Base-by-base conservation (phyloP, 768 basidiomycete genomes). In the Lactifluus hygrophoroides region DNA sequence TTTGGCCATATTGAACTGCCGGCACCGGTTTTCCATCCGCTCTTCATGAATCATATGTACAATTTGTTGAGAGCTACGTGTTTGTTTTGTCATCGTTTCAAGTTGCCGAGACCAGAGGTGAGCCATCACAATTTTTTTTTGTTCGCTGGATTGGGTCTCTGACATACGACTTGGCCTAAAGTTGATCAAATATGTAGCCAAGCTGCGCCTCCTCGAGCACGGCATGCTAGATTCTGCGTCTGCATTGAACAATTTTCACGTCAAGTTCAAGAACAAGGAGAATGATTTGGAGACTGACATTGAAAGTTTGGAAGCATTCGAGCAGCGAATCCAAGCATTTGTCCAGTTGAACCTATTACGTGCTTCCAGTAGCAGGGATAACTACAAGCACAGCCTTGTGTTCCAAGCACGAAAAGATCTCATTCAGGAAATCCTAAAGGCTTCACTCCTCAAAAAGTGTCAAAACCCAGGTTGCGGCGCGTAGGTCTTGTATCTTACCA, bases 1-100 rank as follows among this genome's bases (percentile, higher is more conserved):
- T 99, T 88, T 73, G 96, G 96, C 21, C 96, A 98, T 72, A 95
- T 99, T 60, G 93, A 97, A 61, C 81, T 99, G 6, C 94, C 95
- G 19, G 82, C 88, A 17, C 94, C 96, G 14, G 91, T 98, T 2
- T 98, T 90, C 69, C 95, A 99, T 68, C 96, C 96, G 0, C 75
- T 99, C 38, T 99, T 98, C 73, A 92, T 98, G 84, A 77, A 79
- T 32, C 90, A 94, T 66, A 85, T 88, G 77, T 94, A 85, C 69
- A 87, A 86, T 63, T 74, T 98, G 46, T 75, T 99, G 21, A 84
- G 94, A 57, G 87, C 86, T 37, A 84, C 84, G 14, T 99, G 96
- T 75, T 73, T 95, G 70, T 98, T 89, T 73, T 99, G 96, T 72
- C 96, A 99, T 71, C 80, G 77, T 63, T 96, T 97, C 73, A 93